Evolutionary conservation across 2,329 filamentous ascomycete species (phyloP).

Genomic region (Xylaria sp.): DNA sequence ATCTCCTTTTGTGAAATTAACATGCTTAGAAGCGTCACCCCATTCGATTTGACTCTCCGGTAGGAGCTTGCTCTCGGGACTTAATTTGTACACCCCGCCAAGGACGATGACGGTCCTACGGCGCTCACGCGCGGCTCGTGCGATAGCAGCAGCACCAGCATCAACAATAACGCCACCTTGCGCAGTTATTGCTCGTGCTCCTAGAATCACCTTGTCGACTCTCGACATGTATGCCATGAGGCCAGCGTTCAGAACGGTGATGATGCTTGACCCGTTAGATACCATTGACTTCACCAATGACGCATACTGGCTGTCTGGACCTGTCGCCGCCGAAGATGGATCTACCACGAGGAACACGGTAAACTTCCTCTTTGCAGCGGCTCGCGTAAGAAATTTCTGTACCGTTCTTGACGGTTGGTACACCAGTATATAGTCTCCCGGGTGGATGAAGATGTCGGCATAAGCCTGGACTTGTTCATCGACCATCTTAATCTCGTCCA

Average conservation of each 20-base stretch:
- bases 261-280: conserved; percentile 81
- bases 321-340: conserved; percentile 55
- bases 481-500: conserved; percentile 92
- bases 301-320: conserved; percentile 57
- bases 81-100: conserved; percentile 92
- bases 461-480: conserved; percentile 93
- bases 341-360: conserved; percentile 86
- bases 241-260: conserved; percentile 85
- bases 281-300: conserved; percentile 81
- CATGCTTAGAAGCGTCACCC: conserved; percentile 80
- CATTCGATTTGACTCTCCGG: conserved; percentile 86
- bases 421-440: conserved; percentile 90
- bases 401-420: conserved; percentile 88
- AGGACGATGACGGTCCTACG: conserved; percentile 88
- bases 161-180: conserved; percentile 89
- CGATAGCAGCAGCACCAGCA: conserved; percentile 84
- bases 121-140: conserved; percentile 84
- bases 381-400: conserved; percentile 88
- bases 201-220: conserved; percentile 94
- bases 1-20: conserved; percentile 81
- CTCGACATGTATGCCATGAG: conserved; percentile 94
- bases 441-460: conserved; percentile 91
- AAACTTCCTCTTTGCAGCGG: conserved; percentile 89
- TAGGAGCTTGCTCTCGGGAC: conserved; percentile 87
- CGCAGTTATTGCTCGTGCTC: conserved; percentile 86